Conservation (phyloP, 495 filamentous ascomycete genomes). For the Hypoxylon rickii region DNA sequence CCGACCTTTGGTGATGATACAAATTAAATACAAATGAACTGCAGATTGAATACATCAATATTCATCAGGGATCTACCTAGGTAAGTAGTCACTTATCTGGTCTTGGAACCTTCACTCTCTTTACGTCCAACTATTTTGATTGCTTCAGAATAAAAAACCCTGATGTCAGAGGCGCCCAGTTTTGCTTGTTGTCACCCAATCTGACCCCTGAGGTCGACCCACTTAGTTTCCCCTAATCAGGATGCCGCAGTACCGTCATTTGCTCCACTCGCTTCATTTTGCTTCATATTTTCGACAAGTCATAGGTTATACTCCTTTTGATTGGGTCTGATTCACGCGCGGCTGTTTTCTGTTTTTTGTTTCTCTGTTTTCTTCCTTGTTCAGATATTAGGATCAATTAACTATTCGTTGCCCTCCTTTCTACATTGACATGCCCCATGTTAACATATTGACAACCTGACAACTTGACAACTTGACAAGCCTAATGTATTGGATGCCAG, state of each 20-base stretch:
- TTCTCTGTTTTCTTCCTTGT: neutral
- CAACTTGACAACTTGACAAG: no score
- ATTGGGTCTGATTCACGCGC: constrained; percentile 35
- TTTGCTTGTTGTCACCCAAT: constrained; percentile 10
- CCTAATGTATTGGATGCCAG: no score
- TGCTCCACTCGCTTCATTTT: neutral
- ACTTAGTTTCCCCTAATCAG: constrained; percentile 12
- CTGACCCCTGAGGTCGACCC: constrained; percentile 19
- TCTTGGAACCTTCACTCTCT: neutral
- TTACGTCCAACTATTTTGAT: constrained; percentile 11
- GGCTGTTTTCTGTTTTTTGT: constrained; percentile 16
- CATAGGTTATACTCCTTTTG: constrained; percentile 4
- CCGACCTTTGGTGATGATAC: constrained; percentile 6
- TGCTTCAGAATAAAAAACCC: constrained; percentile 13
- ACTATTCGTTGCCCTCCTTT: no score
- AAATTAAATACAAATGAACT: constrained; percentile 8
- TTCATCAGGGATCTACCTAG: no score
- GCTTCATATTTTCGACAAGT: constrained; percentile 20
- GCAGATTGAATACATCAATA: neutral
- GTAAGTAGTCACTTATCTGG: neutral
- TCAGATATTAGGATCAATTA: neutral
- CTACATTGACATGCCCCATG: no score
- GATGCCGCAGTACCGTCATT: neutral
- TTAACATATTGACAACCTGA: no score
- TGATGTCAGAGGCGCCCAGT: constrained; percentile 33